phyloP scores from a whole-genome alignment of 768 basidiomycete genomes.

The Pisolithus orientalis region DNA sequence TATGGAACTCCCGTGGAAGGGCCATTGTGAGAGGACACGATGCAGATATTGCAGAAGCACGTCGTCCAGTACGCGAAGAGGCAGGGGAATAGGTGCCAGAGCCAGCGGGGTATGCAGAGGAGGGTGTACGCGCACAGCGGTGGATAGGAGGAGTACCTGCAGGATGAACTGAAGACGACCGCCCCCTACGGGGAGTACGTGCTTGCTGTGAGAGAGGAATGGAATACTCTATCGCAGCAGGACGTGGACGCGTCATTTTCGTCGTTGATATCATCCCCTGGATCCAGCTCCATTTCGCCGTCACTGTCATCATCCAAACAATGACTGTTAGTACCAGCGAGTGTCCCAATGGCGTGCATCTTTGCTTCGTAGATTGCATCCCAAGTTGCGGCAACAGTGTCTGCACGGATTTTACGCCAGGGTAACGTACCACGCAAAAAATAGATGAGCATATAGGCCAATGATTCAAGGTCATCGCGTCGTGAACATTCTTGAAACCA shows the following conservation, averaged over 20 bases:
- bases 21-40: constrained; percentile 60
- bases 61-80: background rate
- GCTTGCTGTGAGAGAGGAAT: background rate
- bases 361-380: constrained; percentile 72
- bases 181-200: background rate
- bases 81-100: background rate
- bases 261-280: background rate
- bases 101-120: background rate
- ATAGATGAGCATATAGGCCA: constrained; percentile 81
- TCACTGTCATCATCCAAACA: constrained; percentile 2
- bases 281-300: background rate
- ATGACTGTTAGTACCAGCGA: constrained; percentile 10
- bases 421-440: constrained; percentile 74
- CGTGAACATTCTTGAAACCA: constrained; percentile 59
- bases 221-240: background rate
- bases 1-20: constrained; percentile 75
- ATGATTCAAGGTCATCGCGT: constrained; percentile 72
- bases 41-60: constrained; percentile 1
- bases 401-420: constrained; percentile 68
- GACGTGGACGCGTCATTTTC: background rate
- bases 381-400: constrained; percentile 66
- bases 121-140: background rate
- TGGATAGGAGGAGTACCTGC: background rate
- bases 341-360: constrained; percentile 42
- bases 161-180: background rate